Percentiles rank a stretch among this genome's conserved stretches.
Evolutionary conservation across 352 stramenopile genomes (phyloP).

Genomic region (Pythium aquatile): DNA sequence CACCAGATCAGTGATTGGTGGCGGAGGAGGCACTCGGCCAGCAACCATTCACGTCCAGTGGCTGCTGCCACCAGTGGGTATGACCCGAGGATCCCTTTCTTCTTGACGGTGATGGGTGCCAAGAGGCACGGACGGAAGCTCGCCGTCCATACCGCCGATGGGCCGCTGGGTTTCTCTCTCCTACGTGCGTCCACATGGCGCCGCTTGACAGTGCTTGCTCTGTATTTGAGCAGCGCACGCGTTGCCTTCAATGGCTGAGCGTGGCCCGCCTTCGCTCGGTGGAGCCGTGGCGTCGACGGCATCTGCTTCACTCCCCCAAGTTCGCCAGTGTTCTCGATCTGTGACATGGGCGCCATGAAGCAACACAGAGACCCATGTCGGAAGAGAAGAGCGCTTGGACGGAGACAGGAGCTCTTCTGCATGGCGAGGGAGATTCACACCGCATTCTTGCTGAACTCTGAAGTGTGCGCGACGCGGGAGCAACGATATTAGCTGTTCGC

Average conservation of each 20-base stretch:
- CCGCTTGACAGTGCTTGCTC: neutral
- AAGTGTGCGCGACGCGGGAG: neutral
- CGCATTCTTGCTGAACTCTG: neutral
- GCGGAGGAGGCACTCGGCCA: slow-evolving; percentile 4
- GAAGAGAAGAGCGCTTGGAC: neutral
- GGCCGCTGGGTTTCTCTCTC: neutral
- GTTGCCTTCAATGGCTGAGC: neutral
- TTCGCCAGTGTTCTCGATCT: neutral
- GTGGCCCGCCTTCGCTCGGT: neutral
- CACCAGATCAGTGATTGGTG: slow-evolving; percentile 10
- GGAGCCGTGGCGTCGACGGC: neutral
- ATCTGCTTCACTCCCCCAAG: slow-evolving; percentile 1
- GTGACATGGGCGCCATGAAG: neutral
- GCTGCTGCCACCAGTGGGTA: slow-evolving; percentile 14
- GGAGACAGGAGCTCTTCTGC: too few species aligned
- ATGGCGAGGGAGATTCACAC: neutral
- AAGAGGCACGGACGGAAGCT: too few species aligned
- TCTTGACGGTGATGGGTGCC: neutral
- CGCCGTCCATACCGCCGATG: too few species aligned
- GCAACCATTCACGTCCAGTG: neutral
- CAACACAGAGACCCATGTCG: neutral
- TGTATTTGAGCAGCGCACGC: neutral
- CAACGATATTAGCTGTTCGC: neutral
- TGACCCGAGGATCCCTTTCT: neutral
- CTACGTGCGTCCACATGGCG: neutral